These are phyloP conservation scores for Eimeria acervulina DNA, from an alignment of 169 alveolate genomes.

Conservation along the genomic window DNA sequence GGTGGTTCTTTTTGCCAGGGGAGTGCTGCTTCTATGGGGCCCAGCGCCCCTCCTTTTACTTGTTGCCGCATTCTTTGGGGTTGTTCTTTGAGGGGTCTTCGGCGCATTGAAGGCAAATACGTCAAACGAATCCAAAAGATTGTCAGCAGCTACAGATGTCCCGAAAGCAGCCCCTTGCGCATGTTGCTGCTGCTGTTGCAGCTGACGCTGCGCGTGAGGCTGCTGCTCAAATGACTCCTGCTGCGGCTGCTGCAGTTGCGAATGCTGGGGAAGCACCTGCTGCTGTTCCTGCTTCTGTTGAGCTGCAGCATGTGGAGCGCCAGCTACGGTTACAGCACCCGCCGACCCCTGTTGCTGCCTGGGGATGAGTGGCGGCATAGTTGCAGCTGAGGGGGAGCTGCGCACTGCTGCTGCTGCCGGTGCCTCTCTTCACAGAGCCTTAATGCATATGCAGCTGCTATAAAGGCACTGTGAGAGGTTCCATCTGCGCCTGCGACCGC, in stretches of 20 bases:
- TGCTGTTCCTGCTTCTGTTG: conserved; percentile 32
- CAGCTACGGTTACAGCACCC: conserved; percentile 23
- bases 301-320: neutral
- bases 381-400: neutral
- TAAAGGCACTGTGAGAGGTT: neutral
- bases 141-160: neutral
- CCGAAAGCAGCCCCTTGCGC: no score
- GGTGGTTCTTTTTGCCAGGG: neutral
- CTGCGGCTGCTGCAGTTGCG: conserved; percentile 39
- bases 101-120: conserved; percentile 23
- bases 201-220: neutral
- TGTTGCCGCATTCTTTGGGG: neutral
- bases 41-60: neutral
- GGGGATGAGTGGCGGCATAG: neutral
- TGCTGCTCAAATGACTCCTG: neutral
- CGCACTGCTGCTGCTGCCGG: neutral
- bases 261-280: neutral
- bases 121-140: neutral
- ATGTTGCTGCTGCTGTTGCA: neutral
- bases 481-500: neutral
- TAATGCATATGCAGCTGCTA: neutral
- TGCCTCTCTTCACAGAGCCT: neutral
- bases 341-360: neutral
- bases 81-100: neutral
- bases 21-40: neutral